Percentiles rank a stretch among this genome's conserved stretches.
phyloP scores from a whole-genome alignment of 495 filamentous ascomycete species.

The Penicillium subrubescens region DNA sequence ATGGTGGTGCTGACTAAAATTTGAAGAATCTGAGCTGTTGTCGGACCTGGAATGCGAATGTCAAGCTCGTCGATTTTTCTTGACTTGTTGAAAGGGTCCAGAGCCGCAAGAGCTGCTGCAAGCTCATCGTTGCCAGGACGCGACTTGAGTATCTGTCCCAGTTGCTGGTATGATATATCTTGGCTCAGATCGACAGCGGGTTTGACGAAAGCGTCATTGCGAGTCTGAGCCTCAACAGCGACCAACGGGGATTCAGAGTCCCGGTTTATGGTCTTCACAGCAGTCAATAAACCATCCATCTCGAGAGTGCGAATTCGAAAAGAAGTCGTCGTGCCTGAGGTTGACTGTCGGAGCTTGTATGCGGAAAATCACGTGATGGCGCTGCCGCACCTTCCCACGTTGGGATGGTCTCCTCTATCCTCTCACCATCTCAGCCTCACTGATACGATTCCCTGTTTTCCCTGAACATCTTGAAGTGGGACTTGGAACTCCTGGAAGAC shows the following conservation, averaged over 20 bases:
- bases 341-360: conserved; percentile 33
- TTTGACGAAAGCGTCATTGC: conserved; percentile 14
- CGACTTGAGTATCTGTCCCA: conserved; percentile 62
- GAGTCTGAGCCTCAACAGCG: conserved; percentile 16
- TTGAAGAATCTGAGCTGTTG: conserved; percentile 69
- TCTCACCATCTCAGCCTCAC: conserved; percentile 13
- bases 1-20: conserved; percentile 68
- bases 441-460: neutral
- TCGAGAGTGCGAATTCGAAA: conserved; percentile 9
- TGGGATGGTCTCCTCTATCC: conserved; percentile 17
- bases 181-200: conserved; percentile 16
- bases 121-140: conserved; percentile 66
- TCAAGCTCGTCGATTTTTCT: conserved; percentile 47
- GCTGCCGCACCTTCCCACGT: conserved; percentile 17
- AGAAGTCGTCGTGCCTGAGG: conserved; percentile 8
- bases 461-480: neutral
- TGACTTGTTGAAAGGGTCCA: conserved; percentile 47
- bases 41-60: conserved; percentile 63
- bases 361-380: conserved; percentile 36
- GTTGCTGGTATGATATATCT: conserved; percentile 55
- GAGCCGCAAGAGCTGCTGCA: conserved; percentile 50
- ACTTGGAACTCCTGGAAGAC: neutral
- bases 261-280: conserved; percentile 40
- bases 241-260: conserved; percentile 25
- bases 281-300: conserved; percentile 49